Percentiles rank a stretch among this genome's conserved stretches.
Evolutionary conservation across 2,329 filamentous ascomycete genomes (phyloP).

Genomic region (Keithomyces neogunnii): DNA sequence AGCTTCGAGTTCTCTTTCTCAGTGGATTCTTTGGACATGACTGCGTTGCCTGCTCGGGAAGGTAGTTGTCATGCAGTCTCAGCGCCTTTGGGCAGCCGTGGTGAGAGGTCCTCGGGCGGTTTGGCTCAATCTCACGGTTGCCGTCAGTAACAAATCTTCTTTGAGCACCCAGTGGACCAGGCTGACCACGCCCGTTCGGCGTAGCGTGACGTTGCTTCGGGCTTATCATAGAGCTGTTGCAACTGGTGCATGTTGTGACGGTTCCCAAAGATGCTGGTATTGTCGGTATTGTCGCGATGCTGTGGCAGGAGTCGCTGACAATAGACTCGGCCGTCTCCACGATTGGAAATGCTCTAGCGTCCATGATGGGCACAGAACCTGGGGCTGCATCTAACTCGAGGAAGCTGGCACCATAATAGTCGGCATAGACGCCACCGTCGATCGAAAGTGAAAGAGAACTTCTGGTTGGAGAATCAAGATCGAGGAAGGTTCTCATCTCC

Average conservation of each 20-base stretch:
- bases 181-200: constrained; percentile 5
- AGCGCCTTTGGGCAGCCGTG: neutral
- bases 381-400: constrained; percentile 7
- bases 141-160: neutral
- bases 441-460: neutral
- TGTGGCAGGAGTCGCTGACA: constrained; percentile 3
- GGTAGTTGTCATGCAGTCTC: neutral
- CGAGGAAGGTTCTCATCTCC: constrained; percentile 10
- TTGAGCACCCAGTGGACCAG: neutral
- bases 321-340: constrained; percentile 1
- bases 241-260: constrained; percentile 15
- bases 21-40: constrained; percentile 9
- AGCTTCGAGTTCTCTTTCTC: constrained; percentile 12
- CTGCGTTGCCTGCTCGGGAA: neutral
- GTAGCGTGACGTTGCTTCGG: constrained; percentile 6
- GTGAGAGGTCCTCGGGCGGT: neutral
- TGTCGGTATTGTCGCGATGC: constrained; percentile 6
- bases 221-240: constrained; percentile 8
- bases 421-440: neutral
- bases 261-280: constrained; percentile 11
- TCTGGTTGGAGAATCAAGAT: constrained; percentile 6
- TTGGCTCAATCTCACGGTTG: neutral
- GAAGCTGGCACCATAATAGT: constrained; percentile 5
- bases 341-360: neutral
- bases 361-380: constrained; percentile 1